Base-by-base conservation (phyloP, 192 early-diverging fungal species). In the Obelidium mucronatum region DNA sequence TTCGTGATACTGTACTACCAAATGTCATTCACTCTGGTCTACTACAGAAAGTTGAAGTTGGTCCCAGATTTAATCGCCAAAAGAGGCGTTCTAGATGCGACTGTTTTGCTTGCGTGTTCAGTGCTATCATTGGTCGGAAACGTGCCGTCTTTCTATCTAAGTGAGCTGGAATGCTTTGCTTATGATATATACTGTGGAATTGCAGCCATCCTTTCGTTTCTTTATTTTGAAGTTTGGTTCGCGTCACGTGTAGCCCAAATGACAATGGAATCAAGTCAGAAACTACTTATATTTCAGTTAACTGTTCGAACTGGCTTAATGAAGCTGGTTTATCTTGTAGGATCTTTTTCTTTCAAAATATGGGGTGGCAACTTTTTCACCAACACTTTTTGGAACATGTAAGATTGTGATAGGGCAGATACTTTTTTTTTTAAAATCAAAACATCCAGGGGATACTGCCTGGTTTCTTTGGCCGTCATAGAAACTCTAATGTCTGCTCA, bases 361-460 rank as follows among this genome's bases (percentile, higher is more conserved):
- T 60, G 58, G 58, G 58, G 58, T 60, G 58, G 58, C 13, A 60
- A 60, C 3, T 60, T 60, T 60, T 60, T 24, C 58, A 60, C 58
- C 17, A 60, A 19, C 26, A 28, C 13, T 24, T 13, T 60, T 28
- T 60, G 58, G 58, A 60, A 60, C 26, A 60, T 60, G 58, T 60
- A 33, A n/a, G n/a, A n/a, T n/a, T n/a, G n/a, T n/a, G n/a, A n/a
- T n/a, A n/a, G n/a, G n/a, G n/a, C n/a, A n/a, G n/a, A n/a, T n/a
- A n/a, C n/a, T n/a, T n/a, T n/a, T n/a, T n/a, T n/a, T n/a, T n/a
- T n/a, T n/a, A n/a, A n/a, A n/a, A n/a, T n/a, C n/a, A n/a, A n/a
- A n/a, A n/a, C n/a, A n/a, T n/a, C n/a, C n/a, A 65, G 63, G 63
- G 63, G 63, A 24, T 65, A 65, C 35, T 65, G 63, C 33, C 6